These are phyloP conservation scores for Suhomyces anneliseae DNA, from an alignment of 1,139 yeast genomes.

Conservation along the genomic window DNA sequence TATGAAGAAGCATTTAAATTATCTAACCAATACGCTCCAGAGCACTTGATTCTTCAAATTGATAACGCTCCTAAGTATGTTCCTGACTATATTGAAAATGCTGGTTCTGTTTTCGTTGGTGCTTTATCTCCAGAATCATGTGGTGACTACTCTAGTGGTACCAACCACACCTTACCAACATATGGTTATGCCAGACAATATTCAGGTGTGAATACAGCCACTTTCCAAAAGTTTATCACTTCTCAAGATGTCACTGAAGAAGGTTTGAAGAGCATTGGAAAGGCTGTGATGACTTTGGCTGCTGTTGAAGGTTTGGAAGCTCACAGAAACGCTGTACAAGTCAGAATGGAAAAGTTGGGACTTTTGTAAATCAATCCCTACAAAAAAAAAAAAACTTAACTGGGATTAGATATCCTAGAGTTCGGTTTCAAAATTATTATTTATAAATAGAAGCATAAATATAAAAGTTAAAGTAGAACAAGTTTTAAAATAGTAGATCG, in stretches of 20 bases:
- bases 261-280: slow-evolving; percentile 86
- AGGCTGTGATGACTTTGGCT: slow-evolving; percentile 96
- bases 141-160: slow-evolving; percentile 97
- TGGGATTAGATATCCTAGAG: too few relatives aligned
- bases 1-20: slow-evolving; percentile 77
- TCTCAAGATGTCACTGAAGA: slow-evolving; percentile 84
- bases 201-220: slow-evolving; percentile 94
- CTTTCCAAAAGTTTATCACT: slow-evolving; percentile 93
- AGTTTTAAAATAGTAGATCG: too few relatives aligned
- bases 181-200: slow-evolving; percentile 97
- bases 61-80: slow-evolving; percentile 74
- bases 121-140: slow-evolving; percentile 95
- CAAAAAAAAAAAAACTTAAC: background rate
- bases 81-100: slow-evolving; percentile 73
- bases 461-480: too few relatives aligned
- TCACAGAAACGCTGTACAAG: slow-evolving; percentile 93
- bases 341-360: slow-evolving; percentile 83
- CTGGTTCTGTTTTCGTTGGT: slow-evolving; percentile 96
- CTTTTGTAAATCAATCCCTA: slow-evolving; percentile 18
- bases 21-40: slow-evolving; percentile 94
- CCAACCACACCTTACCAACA: slow-evolving; percentile 96
- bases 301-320: slow-evolving; percentile 96
- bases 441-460: too few relatives aligned
- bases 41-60: slow-evolving; percentile 90
- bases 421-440: too few relatives aligned